A percentile compares a stretch with the other conserved stretches of the same genome.
Conservation (phyloP, 2,329 filamentous ascomycete genomes). For the Periconia sp. region DNA sequence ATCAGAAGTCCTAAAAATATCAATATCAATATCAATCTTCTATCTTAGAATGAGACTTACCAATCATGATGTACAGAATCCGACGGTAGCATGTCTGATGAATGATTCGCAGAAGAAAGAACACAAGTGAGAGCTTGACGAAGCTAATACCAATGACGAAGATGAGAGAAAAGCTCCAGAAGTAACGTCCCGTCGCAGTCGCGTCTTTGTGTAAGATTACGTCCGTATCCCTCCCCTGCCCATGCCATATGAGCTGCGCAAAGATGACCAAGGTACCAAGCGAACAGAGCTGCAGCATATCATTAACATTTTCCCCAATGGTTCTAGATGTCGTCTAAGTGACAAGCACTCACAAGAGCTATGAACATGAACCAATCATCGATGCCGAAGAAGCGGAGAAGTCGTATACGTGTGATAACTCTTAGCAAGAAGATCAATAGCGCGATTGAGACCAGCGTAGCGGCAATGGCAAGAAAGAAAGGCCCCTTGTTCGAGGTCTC, state of each 20-base stretch:
- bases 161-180: constrained; percentile 47
- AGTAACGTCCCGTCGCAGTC: constrained; percentile 44
- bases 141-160: constrained; percentile 52
- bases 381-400: constrained; percentile 56
- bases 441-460: constrained; percentile 49
- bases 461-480: constrained; percentile 49
- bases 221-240: constrained; percentile 51
- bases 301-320: constrained; percentile 14
- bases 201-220: constrained; percentile 31
- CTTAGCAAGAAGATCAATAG: constrained; percentile 50
- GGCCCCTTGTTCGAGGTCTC: constrained; percentile 40
- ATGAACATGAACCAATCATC: constrained; percentile 56
- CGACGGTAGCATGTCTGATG: constrained; percentile 43
- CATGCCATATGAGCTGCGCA: constrained; percentile 24
- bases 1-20: constrained; percentile 20
- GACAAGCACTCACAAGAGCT: constrained; percentile 39
- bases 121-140: constrained; percentile 55
- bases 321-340: background rate
- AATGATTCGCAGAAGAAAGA: constrained; percentile 53
- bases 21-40: constrained; percentile 7
- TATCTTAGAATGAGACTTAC: constrained; percentile 29
- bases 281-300: constrained; percentile 21
- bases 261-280: constrained; percentile 16
- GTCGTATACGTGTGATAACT: constrained; percentile 52
- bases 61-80: constrained; percentile 49